Base-by-base conservation (phyloP, 352 stramenopile genomes). In the Phytophthora tentaculata region DNA sequence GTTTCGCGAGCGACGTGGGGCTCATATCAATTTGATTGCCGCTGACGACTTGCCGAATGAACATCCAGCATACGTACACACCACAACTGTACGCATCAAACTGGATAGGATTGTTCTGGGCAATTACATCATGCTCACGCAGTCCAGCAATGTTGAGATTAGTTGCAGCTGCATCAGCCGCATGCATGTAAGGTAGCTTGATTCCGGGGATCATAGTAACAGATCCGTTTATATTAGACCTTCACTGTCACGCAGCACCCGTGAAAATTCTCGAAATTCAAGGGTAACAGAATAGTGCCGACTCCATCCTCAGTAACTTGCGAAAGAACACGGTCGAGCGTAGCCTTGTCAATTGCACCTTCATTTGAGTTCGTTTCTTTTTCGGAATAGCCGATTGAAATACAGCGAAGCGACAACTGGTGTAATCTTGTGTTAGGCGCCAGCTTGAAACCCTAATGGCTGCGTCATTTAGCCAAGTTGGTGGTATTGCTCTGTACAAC, bases 401-500 rank as follows among this genome's bases (percentile, higher is more conserved):
- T 3, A 53, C 53, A 22, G 44, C 54, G 37, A 55, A 64, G 4
- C 48, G n/a, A 17, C 29, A 24, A 9, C 6, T 20, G 0, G 44
- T 22, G 13, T 41, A 58, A 3, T 62, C 32, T 4, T 19, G 0
- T 0, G 29, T 22, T 16, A 69, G 32, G 1, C 61, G 52, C 9
- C 47, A 29, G 12, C 61, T 63, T 8, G 58, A 16, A 3, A 32
- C 61, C 0, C 22, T 5, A 7, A 69, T 63, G 3, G 22, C 3
- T 16, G 35, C 52, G 22, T 69, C 53, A 0, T 0, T 55, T 1
- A 69, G 24, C 53, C 61, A 63, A 3, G 45, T 41, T 14, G 53
- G 44, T 2, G 47, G 32, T 32, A 56, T 32, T 2, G 35, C 45
- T 2, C 22, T 19, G 19, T 69, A 69, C 13, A 68, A 44, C 32